phyloP scores from a whole-genome alignment of 768 basidiomycete genomes.

The Phlebiopsis flavidoalba region DNA sequence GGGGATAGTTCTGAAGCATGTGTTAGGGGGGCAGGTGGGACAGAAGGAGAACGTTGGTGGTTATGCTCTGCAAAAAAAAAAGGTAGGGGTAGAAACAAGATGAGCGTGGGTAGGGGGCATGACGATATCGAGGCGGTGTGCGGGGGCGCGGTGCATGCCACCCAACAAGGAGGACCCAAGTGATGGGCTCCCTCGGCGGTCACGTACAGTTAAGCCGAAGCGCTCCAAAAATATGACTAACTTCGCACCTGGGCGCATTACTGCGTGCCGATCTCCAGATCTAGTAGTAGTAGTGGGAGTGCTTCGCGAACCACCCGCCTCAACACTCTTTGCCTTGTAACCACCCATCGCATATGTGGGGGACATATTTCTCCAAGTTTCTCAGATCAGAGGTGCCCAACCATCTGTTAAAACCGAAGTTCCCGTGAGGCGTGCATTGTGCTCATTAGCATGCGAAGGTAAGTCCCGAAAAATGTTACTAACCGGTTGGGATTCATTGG shows the following conservation, averaged over 20 bases:
- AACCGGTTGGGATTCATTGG: neutral
- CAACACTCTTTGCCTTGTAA: neutral
- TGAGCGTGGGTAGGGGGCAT: neutral
- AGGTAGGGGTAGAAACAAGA: too few species aligned
- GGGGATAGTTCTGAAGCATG: too few species aligned
- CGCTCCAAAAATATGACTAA: slow-evolving; percentile 1
- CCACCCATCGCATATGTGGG: slow-evolving; percentile 41
- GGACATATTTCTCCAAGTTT: slow-evolving; percentile 87
- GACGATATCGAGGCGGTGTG: slow-evolving; percentile 2
- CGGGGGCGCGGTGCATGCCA: neutral
- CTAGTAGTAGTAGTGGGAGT: neutral
- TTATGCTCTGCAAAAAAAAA: too few species aligned
- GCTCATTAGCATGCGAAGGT: neutral
- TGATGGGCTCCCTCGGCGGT: neutral
- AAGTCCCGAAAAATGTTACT: neutral
- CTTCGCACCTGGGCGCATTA: neutral
- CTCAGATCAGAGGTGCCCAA: slow-evolving; percentile 44
- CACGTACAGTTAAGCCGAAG: neutral
- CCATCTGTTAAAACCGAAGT: slow-evolving; percentile 43
- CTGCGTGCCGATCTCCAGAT: neutral
- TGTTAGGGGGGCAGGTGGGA: neutral
- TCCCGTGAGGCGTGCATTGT: neutral
- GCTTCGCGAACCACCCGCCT: neutral
- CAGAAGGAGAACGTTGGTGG: neutral
- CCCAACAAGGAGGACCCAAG: slow-evolving; percentile 1